These are phyloP conservation scores for Ceratobasidium sp. DNA, from an alignment of 1,284 basidiomycete species.

Conservation along the genomic window DNA sequence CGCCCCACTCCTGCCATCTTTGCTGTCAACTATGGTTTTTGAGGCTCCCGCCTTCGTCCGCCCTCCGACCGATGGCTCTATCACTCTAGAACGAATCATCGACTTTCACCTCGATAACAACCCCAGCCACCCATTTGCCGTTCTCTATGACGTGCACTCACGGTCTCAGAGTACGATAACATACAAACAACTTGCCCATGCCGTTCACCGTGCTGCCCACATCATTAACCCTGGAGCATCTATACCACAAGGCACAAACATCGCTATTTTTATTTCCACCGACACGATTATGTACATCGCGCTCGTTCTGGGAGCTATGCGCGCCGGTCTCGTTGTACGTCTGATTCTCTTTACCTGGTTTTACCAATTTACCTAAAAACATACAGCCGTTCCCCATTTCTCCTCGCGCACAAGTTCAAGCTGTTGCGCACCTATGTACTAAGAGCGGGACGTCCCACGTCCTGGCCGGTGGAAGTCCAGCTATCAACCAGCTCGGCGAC, in stretches of 20 bases:
- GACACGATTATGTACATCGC: conserved; percentile 18
- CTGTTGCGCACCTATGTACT: conserved; percentile 15
- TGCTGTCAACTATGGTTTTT: neutral
- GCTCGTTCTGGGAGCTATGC: conserved; percentile 8
- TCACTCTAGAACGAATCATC: neutral
- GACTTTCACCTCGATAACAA: conserved; percentile 21
- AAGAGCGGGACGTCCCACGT: neutral
- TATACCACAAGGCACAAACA: conserved; percentile 6
- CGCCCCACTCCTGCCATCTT: too few relatives aligned
- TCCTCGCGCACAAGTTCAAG: conserved; percentile 10
- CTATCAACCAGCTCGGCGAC: neutral
- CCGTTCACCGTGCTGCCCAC: conserved; percentile 8
- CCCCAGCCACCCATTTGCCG: conserved; percentile 15
- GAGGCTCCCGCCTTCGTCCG: neutral
- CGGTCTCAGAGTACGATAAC: neutral
- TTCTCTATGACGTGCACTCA: neutral
- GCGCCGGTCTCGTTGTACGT: conserved; percentile 16
- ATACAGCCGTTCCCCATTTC: conserved; percentile 28
- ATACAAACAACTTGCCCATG: conserved; percentile 10
- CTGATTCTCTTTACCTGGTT: neutral
- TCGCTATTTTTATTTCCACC: conserved; percentile 5
- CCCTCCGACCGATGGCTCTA: conserved; percentile 7
- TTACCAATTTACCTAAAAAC: neutral
- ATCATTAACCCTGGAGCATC: neutral
- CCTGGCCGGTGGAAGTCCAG: conserved; percentile 11